Base-by-base conservation (phyloP, 257 asterid species). In the Scutellaria barbata region DNA sequence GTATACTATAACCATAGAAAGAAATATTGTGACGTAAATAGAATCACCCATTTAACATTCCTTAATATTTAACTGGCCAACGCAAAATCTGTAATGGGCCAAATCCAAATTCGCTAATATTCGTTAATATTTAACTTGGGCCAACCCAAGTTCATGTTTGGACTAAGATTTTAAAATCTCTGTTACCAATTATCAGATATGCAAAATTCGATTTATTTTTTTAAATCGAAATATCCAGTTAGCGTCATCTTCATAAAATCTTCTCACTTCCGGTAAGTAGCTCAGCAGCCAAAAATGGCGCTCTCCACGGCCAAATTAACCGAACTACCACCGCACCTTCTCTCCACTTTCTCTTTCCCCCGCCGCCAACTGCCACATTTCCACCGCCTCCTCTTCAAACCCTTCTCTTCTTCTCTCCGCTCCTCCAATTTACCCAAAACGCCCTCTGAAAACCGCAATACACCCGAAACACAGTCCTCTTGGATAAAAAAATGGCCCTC, bases 401-500 rank as follows among this genome's bases (percentile, higher is more conserved):
- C 89, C 13, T 80, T 85, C 73, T 81, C 84, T 41, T 89, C 85
- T 62, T 87, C 92, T 68, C 69, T 73, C 74, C 87, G 90, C 68
- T 66, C 85, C 77, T 58, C 77, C 68, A 83, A 39, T 59, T 63
- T 74, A 20, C 82, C 84, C 64, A 84, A 42, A 42, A 82, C 81
- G 17, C 81, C 92, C 12, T 45, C 86, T 57, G 73, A 58, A 40
- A 76, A 65, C 68, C 75, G 79, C 57, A 63, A 77, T 30, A 37
- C 45, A 30, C 47, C 77, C 46, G 63, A 39, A 9, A 53, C 43
- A 20, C 35, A 72, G 10, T 74, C 89, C 57, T 20, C 79, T 40
- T 89, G 99, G 99, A 80, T 91, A 5, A 85, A 86, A 10, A 88
- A 91, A 65, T 91, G 99, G 97, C 89, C 96, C 0, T 73, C 86